Base-by-base conservation (phyloP, 2,329 filamentous ascomycete genomes). In the Neocatenulostroma microsporum region DNA sequence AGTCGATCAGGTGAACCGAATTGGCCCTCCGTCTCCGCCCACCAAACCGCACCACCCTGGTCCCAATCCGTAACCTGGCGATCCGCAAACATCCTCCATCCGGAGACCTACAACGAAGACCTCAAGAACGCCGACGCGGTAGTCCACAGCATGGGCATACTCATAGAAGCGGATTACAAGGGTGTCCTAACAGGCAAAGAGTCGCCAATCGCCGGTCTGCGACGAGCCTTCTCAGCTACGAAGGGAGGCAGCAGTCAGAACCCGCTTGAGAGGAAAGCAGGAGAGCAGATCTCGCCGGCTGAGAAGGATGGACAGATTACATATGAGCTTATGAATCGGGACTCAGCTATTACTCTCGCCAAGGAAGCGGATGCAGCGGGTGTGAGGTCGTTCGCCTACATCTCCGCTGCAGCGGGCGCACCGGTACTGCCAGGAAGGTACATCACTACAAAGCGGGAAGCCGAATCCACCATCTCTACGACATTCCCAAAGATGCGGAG, bases 151-250 rank as follows among this genome's bases (percentile, higher is more conserved):
- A 88, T 96, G 82, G 91, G 91, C 8, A 95, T 98, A 52, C 73
- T 98, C 13, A 76, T 98, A 8, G 91, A 98, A 68, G 87, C 88
- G 33, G 91, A 98, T 68, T 98, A 98, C 76, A 98, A 98, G 65
- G 84, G 83, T 49, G 81, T 94, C 12, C 60, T 98, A 18, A 81
- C 78, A 14, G 91, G 91, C 34, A 78, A 76, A 42, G 88, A 94
- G 54, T 86, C 84, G 0, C 78, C 86, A n/a, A 63, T 94, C 35
- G 64, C 77, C 5, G 89, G 86, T 1, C 67, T 98, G 11, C 75
- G 76, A 44, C 80, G 82, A 51, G 85, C 86, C 18, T 94, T 96
- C 60, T 78, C 79, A 34, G 60, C 76, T 1, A 71, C 73, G 2
- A 81, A 80, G 48, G 51, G 61, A 64, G 54, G 77, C 39, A 76